Percentiles rank a stretch among this genome's conserved stretches.
Conservation (phyloP, 257 asterid species). For the Solanum habrochaites region DNA sequence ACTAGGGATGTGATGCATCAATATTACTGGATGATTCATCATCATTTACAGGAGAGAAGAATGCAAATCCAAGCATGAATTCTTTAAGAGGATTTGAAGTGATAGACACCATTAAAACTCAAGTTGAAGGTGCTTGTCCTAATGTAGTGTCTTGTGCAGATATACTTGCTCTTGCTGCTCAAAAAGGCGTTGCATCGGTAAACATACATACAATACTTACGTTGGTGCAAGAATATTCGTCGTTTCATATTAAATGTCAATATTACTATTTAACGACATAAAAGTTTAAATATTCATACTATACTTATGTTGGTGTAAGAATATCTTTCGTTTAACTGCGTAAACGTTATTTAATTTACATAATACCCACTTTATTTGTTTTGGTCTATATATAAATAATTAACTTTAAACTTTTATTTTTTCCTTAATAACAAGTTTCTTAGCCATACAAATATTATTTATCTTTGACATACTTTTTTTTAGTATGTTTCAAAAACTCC, state of each 20-base stretch:
- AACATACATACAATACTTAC: background rate
- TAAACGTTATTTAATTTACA: no score
- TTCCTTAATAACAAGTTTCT: no score
- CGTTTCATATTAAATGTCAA: rapidly evolving
- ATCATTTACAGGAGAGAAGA: conserved; percentile 32
- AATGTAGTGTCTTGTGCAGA: conserved; percentile 39
- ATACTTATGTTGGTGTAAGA: no score
- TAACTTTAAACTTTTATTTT: no score
- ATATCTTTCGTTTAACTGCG: no score
- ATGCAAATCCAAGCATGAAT: conserved; percentile 23
- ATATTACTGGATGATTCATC: conserved; percentile 30
- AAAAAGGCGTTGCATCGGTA: conserved; percentile 32
- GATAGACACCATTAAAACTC: conserved; percentile 33
- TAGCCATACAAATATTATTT: no score
- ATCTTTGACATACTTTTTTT: no score
- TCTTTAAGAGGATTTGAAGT: conserved; percentile 33
- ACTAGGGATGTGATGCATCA: conserved; percentile 41
- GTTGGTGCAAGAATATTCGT: rapidly evolving
- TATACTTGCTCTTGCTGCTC: conserved; percentile 43
- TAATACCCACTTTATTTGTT: no score
- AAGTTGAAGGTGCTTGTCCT: conserved; percentile 37
- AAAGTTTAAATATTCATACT: background rate
- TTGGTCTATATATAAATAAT: no score
- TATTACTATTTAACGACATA: background rate
- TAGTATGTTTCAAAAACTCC: no score